A percentile compares a stretch with the other conserved stretches of the same genome.
phyloP scores from a whole-genome alignment of 305 asterid species.

The Fraxinus albicans region DNA sequence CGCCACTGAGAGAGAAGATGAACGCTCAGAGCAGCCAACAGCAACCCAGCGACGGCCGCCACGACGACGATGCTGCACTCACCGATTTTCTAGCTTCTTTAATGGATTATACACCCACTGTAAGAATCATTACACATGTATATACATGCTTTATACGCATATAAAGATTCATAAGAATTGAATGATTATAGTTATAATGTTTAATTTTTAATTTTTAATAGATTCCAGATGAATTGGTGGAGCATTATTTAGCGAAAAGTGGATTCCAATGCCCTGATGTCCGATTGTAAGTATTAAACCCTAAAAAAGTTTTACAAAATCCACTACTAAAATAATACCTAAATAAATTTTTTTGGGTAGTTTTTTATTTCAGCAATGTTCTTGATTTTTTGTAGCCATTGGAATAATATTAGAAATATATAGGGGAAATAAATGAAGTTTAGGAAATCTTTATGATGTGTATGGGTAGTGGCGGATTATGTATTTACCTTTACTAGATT shows the following conservation, averaged over 20 bases:
- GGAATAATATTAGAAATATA: background rate
- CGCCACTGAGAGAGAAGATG: constrained; percentile 27
- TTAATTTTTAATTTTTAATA: constrained; percentile 20
- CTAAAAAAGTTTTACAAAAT: constrained; percentile 1
- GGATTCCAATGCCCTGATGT: constrained; percentile 97
- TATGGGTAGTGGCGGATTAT: background rate
- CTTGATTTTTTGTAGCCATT: background rate
- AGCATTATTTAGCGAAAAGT: constrained; percentile 88
- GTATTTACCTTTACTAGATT: background rate
- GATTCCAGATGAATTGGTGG: constrained; percentile 99
- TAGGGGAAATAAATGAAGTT: background rate
- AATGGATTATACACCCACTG: constrained; percentile 95
- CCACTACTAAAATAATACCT: background rate
- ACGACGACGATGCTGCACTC: constrained; percentile 78
- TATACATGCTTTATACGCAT: background rate
- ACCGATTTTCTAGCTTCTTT: constrained; percentile 86
- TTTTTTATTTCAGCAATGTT: background rate
- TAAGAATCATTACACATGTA: constrained; percentile 20
- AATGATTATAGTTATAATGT: background rate
- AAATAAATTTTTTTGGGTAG: background rate
- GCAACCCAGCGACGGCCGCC: constrained; percentile 64
- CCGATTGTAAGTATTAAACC: constrained; percentile 69
- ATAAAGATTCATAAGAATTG: background rate
- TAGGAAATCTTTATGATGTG: background rate
- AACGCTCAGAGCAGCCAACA: constrained; percentile 72